These are phyloP conservation scores for Cordia subcordata DNA, from an alignment of 257 asterid genomes.

Conservation along the genomic window DNA sequence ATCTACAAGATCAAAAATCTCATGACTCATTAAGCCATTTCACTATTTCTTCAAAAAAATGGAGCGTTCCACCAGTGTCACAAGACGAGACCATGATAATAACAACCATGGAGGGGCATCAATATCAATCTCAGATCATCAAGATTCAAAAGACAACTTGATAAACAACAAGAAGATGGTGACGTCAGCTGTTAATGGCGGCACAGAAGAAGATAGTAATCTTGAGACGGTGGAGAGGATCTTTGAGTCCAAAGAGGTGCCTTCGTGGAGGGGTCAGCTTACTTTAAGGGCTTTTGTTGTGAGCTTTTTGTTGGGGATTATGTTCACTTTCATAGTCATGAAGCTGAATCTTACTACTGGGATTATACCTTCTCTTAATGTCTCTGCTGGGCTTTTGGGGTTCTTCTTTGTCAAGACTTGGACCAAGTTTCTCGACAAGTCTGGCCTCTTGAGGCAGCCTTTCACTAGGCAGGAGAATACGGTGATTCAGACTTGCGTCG, in stretches of 20 bases:
- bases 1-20: too few relatives aligned
- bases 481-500: conserved; percentile 73
- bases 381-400: conserved; percentile 68
- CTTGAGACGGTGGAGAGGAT: conserved; percentile 30
- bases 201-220: not conserved
- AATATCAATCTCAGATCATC: not conserved
- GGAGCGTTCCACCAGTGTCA: not conserved
- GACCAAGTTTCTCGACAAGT: conserved; percentile 40
- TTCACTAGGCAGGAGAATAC: conserved; percentile 74
- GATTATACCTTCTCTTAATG: conserved; percentile 59
- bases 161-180: not conserved
- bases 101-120: not conserved
- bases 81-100: not conserved
- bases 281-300: conserved; percentile 51
- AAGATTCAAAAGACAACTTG: too few relatives aligned
- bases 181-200: not conserved
- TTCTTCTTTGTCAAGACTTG: conserved; percentile 59
- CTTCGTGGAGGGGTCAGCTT: conserved; percentile 58
- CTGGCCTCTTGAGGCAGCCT: conserved; percentile 48
- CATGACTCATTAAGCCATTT: too few relatives aligned
- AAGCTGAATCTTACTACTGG: conserved; percentile 66
- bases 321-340: conserved; percentile 55
- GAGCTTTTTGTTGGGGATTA: conserved; percentile 43
- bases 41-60: not conserved
- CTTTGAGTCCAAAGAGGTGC: conserved; percentile 39